Conservation (phyloP, 1,284 basidiomycete genomes). For the Naganishia albida region DNA sequence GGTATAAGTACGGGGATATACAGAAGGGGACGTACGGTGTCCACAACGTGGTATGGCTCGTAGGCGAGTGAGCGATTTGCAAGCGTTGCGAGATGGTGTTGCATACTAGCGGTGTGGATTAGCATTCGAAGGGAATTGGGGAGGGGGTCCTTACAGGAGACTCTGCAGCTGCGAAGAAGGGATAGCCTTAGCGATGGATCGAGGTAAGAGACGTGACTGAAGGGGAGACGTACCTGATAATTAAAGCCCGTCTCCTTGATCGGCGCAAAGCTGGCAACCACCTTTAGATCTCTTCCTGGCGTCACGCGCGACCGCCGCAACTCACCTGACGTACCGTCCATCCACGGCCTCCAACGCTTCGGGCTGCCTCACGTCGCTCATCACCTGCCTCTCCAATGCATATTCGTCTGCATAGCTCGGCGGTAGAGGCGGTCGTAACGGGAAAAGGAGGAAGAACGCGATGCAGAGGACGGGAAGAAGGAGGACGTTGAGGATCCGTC, state of each 20-base stretch:
- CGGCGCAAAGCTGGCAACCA: conserved; percentile 45
- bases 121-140: not conserved
- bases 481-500: conserved; percentile 19
- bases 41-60: conserved; percentile 47
- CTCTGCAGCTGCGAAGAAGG: conserved; percentile 36
- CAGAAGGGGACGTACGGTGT: conserved; percentile 40
- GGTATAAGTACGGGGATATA: too few relatives aligned
- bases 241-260: conserved; percentile 42
- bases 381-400: conserved; percentile 30
- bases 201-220: not conserved
- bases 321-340: conserved; percentile 47
- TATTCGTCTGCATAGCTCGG: conserved; percentile 44
- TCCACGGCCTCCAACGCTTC: conserved; percentile 39
- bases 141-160: conserved; percentile 22
- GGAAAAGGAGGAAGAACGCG: conserved; percentile 21
- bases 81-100: conserved; percentile 49
- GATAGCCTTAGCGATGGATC: conserved; percentile 41
- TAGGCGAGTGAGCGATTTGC: conserved; percentile 48
- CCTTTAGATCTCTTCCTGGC: not conserved
- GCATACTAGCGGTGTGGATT: conserved; percentile 36
- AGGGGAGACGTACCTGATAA: conserved; percentile 21
- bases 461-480: conserved; percentile 22
- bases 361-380: conserved; percentile 37
- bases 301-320: not conserved
- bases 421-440: conserved; percentile 38